Evolutionary conservation across 148 eudicot genomes (phyloP).

Genomic region (Tetragonia tetragonoides): DNA sequence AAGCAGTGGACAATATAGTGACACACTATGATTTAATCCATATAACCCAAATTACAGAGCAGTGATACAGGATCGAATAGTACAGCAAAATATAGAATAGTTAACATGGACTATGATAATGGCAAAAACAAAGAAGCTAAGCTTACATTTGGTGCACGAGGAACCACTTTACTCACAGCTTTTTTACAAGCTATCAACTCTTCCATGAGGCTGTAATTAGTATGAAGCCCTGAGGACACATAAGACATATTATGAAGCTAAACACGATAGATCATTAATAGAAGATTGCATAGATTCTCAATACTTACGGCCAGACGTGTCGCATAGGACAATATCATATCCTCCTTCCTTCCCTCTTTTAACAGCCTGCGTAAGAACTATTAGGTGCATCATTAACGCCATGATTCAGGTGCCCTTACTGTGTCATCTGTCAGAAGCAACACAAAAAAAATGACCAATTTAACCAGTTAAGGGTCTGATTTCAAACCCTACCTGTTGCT

Average conservation of each 20-base stretch:
- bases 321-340: constrained; percentile 85
- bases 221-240: constrained; percentile 73
- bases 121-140: neutral
- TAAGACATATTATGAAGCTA: constrained; percentile 13
- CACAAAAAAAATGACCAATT: neutral
- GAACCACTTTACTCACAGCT: constrained; percentile 71
- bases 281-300: constrained; percentile 16
- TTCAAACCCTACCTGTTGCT: constrained; percentile 61
- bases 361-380: constrained; percentile 97
- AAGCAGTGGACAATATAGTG: neutral
- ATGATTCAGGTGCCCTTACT: constrained; percentile 31
- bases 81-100: neutral
- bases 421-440: constrained; percentile 21
- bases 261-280: neutral
- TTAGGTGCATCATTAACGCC: constrained; percentile 66
- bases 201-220: constrained; percentile 97
- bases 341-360: constrained; percentile 81
- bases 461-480: constrained; percentile 3
- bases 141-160: constrained; percentile 92
- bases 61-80: neutral
- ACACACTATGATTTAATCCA: neutral
- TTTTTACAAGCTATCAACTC: constrained; percentile 85
- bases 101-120: neutral
- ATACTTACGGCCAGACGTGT: constrained; percentile 97
- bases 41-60: too few species aligned